These are phyloP conservation scores for Gloeopeniophorella convolvens DNA, from an alignment of 768 basidiomycete genomes.

Conservation along the genomic window DNA sequence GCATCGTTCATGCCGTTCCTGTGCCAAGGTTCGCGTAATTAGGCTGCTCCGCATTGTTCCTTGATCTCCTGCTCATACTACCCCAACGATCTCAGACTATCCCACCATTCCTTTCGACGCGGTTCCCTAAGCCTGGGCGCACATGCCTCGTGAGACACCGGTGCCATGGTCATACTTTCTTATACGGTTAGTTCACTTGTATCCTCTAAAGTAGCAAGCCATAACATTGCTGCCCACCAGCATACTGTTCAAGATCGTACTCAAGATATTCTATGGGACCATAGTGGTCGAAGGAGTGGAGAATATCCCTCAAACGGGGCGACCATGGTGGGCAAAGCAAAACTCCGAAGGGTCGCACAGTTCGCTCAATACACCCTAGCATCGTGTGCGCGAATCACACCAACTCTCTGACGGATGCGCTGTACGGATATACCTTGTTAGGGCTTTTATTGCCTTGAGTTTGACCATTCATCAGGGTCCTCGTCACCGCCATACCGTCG, in stretches of 20 bases:
- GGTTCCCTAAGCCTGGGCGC: no score
- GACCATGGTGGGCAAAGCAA: slow-evolving; percentile 52
- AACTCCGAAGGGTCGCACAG: neutral
- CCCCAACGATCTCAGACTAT: neutral
- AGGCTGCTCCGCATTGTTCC: no score
- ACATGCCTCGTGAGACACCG: slow-evolving; percentile 36
- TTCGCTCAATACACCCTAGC: slow-evolving; percentile 33
- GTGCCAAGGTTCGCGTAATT: no score
- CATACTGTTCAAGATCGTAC: slow-evolving; percentile 69
- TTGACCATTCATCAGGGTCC: slow-evolving; percentile 40
- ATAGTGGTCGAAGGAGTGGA: slow-evolving; percentile 79
- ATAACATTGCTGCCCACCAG: slow-evolving; percentile 30
- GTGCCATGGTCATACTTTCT: slow-evolving; percentile 61
- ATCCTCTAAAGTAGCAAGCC: neutral
- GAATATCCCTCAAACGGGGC: slow-evolving; percentile 62
- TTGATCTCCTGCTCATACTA: neutral
- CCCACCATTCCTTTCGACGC: neutral
- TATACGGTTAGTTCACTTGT: slow-evolving; percentile 44
- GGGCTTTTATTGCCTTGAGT: no score
- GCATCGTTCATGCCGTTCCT: no score
- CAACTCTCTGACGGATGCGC: slow-evolving; percentile 80
- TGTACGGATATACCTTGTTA: slow-evolving; percentile 41
- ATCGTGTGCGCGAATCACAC: slow-evolving; percentile 84
- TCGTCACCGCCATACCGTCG: slow-evolving; percentile 68
- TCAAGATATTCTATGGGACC: slow-evolving; percentile 87